phyloP scores from a whole-genome alignment of 2,329 filamentous ascomycete genomes.

The Sclerotiophoma versabilis region DNA sequence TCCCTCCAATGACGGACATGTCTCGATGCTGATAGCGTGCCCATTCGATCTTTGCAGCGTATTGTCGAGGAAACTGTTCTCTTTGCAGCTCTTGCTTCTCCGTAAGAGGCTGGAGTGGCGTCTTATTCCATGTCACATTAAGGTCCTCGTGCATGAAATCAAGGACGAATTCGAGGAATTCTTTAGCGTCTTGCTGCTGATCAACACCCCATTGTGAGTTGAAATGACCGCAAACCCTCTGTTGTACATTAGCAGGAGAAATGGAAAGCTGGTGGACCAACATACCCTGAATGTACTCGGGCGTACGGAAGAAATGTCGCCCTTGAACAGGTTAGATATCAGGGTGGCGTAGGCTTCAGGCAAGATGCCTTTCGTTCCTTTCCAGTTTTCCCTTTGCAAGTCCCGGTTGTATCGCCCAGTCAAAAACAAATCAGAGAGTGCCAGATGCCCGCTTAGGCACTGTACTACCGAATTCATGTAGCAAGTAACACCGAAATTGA shows the following conservation, averaged over 20 bases:
- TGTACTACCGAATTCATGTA: constrained; percentile 94
- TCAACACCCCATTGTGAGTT: constrained; percentile 74
- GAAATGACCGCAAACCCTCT: constrained; percentile 68
- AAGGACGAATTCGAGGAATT: constrained; percentile 85
- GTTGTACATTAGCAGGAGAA: constrained; percentile 22
- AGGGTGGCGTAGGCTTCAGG: constrained; percentile 68
- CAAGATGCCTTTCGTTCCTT: constrained; percentile 69
- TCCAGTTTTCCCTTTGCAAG: constrained; percentile 69
- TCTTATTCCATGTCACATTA: constrained; percentile 70
- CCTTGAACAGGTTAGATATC: constrained; percentile 68
- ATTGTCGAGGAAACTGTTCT: constrained; percentile 66
- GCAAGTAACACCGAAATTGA: constrained; percentile 83
- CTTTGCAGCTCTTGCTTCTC: constrained; percentile 66
- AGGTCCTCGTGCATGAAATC: constrained; percentile 86
- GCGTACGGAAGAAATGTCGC: constrained; percentile 57
- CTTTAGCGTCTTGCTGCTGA: constrained; percentile 88
- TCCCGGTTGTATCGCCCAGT: constrained; percentile 66
- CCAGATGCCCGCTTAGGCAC: constrained; percentile 75
- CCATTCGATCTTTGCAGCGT: constrained; percentile 80
- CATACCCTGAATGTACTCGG: constrained; percentile 56
- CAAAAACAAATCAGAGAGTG: constrained; percentile 68
- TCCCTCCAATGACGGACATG: constrained; percentile 76
- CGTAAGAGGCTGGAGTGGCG: constrained; percentile 64
- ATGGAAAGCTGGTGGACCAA: neutral
- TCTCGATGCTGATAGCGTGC: constrained; percentile 71